Evolutionary conservation across 305 asterid species (phyloP), one percentile per base, ranked within the genome.

Genomic region (Plantago coronopus): DNA sequence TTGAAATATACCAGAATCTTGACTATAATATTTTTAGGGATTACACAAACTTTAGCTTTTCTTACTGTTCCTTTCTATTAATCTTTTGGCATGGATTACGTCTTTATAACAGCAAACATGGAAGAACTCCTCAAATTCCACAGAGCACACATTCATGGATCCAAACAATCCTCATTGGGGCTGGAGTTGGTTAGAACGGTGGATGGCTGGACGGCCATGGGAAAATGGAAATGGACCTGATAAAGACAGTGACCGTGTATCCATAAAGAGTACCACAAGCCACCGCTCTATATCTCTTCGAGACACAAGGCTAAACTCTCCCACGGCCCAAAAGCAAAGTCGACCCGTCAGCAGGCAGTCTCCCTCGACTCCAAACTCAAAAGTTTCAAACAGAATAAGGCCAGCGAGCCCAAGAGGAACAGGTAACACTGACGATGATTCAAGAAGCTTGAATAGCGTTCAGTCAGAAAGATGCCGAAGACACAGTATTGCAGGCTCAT

Each of bases 101-200:
- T 53, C 57, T 5, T 37, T 44, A 25, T 21, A 48, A 61, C 87
- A 89, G 95, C 81, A 79, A 77, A 75, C 91, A 63, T 77, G 94
- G 94, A 85, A 82, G 81, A 76, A 72, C 68, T 58, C 86, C 25
- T 64, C 84, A 16, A 83, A 67, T 70, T 55, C 82, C 0, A 63
- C 81, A 48, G 84, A 70, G 66, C 88, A 78, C 49, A 77, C 94
- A 53, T 81, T 79, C 58, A 88, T 90, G 96, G 94, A 90, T 69
- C 87, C 87, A 63, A 74, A 74, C n/a, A 85, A 81, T 74, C 94
- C 94, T 45, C 86, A 75, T 31, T 87, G 96, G 96, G 97, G 97
- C 13, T 90, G 97, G 97, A 90, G 96, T 61, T 90, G 97, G 97
- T 70, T 90, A 67, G 96, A 87, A 60, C 73, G 89, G 60, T 87